Base-by-base conservation (phyloP, 202 grass and related monocot genomes). In the Setaria italica region DNA sequence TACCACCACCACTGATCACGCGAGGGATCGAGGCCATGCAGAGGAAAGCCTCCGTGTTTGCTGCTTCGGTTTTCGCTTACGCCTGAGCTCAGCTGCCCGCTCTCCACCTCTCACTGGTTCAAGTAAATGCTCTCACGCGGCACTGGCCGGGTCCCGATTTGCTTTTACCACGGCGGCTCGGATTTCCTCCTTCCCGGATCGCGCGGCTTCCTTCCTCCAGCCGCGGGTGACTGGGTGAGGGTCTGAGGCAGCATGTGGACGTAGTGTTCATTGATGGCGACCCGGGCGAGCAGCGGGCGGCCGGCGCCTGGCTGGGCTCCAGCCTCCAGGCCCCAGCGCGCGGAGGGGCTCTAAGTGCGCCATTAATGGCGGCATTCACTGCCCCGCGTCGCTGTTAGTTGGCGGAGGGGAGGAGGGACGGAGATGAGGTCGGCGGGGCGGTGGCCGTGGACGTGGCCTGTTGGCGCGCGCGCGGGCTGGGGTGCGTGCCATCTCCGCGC, bases 311-410 rank as follows among this genome's bases (percentile, higher is more conserved):
- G 67, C 29, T 20, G 77, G 76, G 76, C 42, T 49, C 59, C 59
- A 50, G 39, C 4, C 39, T 41, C 39, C 39, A 41, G 76, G 76
- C 41, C 33, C 58, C 59, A 50, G 60, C 43, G 9, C 7, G 37
- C 4, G 19, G 76, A 21, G 55, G 20, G 34, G 35, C 56, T 48
- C 57, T 63, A 47, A 59, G 60, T 79, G 43, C 60, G 81, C 70
- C 87, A 89, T 89, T 68, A 48, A 89, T 89, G 77, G 54, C 82
- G 0, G 70, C 82, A 85, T 85, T 85, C 62, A 85, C 2, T 89
- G 33, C 77, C 4, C 70, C 11, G 82, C 37, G 71, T 35, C 45
- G 62, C 17, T 74, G 87, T 70, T 85, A 1, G 82, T 85, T 89
- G 77, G 62, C 19, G 3, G 3, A 20, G 74, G 11, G 4, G 7